Evolutionary conservation across 1,284 basidiomycete genomes (phyloP).

Genomic region (Apiotrichum montevideense): DNA sequence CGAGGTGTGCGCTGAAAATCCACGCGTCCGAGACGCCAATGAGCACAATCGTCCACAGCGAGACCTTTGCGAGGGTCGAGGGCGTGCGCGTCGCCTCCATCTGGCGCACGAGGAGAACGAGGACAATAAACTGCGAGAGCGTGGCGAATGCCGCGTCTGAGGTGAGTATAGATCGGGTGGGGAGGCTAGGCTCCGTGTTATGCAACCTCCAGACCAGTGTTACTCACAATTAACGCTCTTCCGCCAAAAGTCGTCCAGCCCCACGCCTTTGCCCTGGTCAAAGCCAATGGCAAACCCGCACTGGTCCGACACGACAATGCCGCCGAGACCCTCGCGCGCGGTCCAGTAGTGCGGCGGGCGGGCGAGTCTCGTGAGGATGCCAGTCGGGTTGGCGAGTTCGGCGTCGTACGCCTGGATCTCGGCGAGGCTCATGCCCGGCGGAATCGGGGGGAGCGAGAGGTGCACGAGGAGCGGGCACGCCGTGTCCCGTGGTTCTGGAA

Average conservation of each 20-base stretch:
- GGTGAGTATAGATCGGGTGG: not conserved
- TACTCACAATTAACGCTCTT: constrained; percentile 74
- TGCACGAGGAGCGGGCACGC: constrained; percentile 39
- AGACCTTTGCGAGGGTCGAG: constrained; percentile 66
- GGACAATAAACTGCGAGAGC: constrained; percentile 60
- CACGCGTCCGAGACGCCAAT: constrained; percentile 72
- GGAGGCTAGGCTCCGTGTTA: no score
- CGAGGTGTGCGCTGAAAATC: constrained; percentile 75
- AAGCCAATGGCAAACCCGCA: constrained; percentile 69
- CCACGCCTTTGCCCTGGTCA: constrained; percentile 60
- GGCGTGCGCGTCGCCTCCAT: constrained; percentile 69
- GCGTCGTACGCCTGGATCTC: constrained; percentile 33
- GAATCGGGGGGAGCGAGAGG: constrained; percentile 39
- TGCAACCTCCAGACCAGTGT: no score
- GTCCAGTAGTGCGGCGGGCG: constrained; percentile 35
- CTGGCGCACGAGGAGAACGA: constrained; percentile 66
- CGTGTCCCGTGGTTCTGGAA: constrained; percentile 13
- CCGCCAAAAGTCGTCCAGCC: constrained; percentile 60
- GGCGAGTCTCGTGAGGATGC: constrained; percentile 28
- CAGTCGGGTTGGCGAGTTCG: constrained; percentile 39
- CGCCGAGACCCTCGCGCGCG: constrained; percentile 50
- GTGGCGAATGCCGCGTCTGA: constrained; percentile 58
- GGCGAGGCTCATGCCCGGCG: constrained; percentile 17
- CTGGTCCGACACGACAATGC: constrained; percentile 64
- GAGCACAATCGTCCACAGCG: constrained; percentile 69